Evolutionary conservation across 495 filamentous ascomycete species (phyloP), one percentile per base, ranked within the genome.

Genomic region (Rhizodiscina lignyota): DNA sequence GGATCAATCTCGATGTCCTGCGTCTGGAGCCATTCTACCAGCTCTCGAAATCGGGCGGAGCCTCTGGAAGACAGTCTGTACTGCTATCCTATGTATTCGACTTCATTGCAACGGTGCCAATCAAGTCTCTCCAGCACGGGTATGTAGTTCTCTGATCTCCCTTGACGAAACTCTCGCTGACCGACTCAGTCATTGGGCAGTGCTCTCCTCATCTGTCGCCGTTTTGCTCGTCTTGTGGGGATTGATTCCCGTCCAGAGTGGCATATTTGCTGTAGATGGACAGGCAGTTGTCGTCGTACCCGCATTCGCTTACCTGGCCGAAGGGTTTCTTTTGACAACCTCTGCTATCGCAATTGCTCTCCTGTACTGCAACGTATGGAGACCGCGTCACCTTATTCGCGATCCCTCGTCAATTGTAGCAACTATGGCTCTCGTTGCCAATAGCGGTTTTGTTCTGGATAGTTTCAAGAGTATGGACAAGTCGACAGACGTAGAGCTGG

Each of bases 11-110:
- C 1, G 59, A 67, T 38, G 40, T 52, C 2, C 61, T 62, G 40
- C 52, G 63, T 4, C 45, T 67, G 13, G 61, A 68, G 32, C 61
- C 63, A 4, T 68, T 49, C 40, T 55, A 58, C 21, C 63, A 67
- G 34, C 44, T 68, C 0, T 63, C 60, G 2, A 55, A 53, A 2
- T 20, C 36, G 0, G 49, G 49, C 1, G 64, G 64, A 4, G 60
- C 62, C 4, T 22, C 21, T 1, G 58, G 48, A 0, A 37, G 43
- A 21, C 36, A 64, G 18, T 65, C 63, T 0, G 18, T 70, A 1
- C 36, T 64, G 0, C 43, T 70, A 0, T 45, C 61, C 15, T 70
- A 70, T 40, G 63, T 63, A 0, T 61, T 59, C 20, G 61, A 63
- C 15, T 67, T 68, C 31, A 29, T 69, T 2, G 54, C 61, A 0